Evolutionary conservation across 2,329 filamentous ascomycete genomes (phyloP).

Genomic region (Akanthomyces dipterigenus): DNA sequence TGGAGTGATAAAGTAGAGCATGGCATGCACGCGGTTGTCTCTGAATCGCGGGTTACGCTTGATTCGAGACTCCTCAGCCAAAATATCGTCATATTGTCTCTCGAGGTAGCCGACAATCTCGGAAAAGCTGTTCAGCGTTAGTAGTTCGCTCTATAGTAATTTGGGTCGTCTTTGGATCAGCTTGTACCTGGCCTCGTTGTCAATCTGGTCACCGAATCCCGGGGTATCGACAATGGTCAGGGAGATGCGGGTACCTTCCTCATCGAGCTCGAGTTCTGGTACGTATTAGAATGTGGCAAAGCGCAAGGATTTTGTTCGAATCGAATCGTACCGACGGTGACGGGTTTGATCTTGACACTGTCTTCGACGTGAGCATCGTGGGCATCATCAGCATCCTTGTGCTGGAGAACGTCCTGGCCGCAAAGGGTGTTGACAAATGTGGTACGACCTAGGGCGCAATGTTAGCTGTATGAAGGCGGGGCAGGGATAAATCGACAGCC

Average conservation of each 20-base stretch:
- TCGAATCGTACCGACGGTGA: conserved; percentile 74
- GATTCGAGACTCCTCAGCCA: conserved; percentile 98
- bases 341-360: conserved; percentile 95
- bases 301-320: conserved; percentile 17
- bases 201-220: conserved; percentile 96
- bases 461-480: neutral
- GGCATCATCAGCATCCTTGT: conserved; percentile 91
- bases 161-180: conserved; percentile 10
- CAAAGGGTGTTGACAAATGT: conserved; percentile 99
- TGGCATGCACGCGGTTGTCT: conserved; percentile 95
- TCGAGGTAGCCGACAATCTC: conserved; percentile 98
- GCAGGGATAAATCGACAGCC: neutral
- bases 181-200: conserved; percentile 88
- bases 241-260: conserved; percentile 96
- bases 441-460: conserved; percentile 63
- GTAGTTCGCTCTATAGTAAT: neutral
- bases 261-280: conserved; percentile 85
- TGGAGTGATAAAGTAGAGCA: conserved; percentile 98
- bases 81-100: conserved; percentile 98
- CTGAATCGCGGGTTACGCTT: conserved; percentile 99
- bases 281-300: conserved; percentile 15
- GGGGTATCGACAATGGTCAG: conserved; percentile 98
- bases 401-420: conserved; percentile 81
- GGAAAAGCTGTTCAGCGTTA: conserved; percentile 59
- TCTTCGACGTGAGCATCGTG: conserved; percentile 86